A percentile compares a stretch with the other conserved stretches of the same genome.
These are phyloP conservation scores for Neurospora discreta DNA, from an alignment of 495 filamentous ascomycete genomes.

Conservation along the genomic window DNA sequence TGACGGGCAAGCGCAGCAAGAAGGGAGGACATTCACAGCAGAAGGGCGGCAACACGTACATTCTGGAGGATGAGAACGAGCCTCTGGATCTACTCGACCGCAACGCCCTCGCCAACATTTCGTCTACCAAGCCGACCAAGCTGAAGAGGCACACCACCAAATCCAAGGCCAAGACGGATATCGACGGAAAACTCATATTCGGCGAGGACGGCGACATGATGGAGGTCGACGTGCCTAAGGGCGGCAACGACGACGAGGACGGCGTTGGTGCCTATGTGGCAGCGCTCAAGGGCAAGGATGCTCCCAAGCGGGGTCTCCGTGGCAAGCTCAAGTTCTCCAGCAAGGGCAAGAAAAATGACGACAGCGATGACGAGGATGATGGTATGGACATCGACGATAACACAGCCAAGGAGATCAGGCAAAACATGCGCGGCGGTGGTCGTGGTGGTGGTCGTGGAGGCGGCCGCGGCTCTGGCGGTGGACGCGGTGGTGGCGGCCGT, in stretches of 20 bases:
- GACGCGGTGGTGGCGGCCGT: slow-evolving; percentile 13
- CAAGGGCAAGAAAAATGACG: slow-evolving; percentile 47
- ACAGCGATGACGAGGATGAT: slow-evolving; percentile 50
- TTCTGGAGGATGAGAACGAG: slow-evolving; percentile 85
- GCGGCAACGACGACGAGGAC: slow-evolving; percentile 37
- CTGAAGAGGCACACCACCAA: slow-evolving; percentile 41
- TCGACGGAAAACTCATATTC: slow-evolving; percentile 84
- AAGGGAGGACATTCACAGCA: slow-evolving; percentile 25
- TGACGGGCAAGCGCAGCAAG: slow-evolving; percentile 41
- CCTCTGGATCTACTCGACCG: slow-evolving; percentile 87
- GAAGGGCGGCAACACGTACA: slow-evolving; percentile 61
- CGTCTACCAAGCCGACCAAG: slow-evolving; percentile 68
- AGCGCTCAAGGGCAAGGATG: slow-evolving; percentile 77
- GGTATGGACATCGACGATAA: slow-evolving; percentile 40
- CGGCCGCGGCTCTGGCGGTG: slow-evolving; percentile 11
- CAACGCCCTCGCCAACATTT: slow-evolving; percentile 83
- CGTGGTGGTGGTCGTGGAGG: slow-evolving; percentile 15
- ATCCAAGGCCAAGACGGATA: slow-evolving; percentile 59
- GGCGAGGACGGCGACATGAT: slow-evolving; percentile 46
- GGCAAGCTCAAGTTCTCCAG: slow-evolving; percentile 83
- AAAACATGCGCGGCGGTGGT: slow-evolving; percentile 12
- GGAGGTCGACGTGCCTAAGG: slow-evolving; percentile 50
- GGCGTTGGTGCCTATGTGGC: slow-evolving; percentile 87
- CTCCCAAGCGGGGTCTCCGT: slow-evolving; percentile 65
- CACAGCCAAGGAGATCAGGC: slow-evolving; percentile 36